Evolutionary conservation across 75 land plant genomes (phyloP).

Genomic region (Pinus tabuliformis): DNA sequence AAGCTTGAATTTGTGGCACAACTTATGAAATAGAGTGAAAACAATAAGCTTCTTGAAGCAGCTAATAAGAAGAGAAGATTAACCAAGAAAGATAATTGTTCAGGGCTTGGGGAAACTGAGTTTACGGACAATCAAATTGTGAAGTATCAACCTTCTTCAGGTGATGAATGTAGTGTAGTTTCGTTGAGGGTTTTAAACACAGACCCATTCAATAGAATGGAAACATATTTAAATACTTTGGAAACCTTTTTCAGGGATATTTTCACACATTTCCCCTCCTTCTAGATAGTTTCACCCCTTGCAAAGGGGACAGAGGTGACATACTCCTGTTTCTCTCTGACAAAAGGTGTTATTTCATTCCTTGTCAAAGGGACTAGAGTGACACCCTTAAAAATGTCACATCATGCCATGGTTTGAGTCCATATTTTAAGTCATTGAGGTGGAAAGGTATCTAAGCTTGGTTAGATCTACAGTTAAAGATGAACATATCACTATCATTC

Average conservation of each 20-base stretch:
- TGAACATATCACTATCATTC: too few relatives aligned
- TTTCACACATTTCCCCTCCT: too few relatives aligned
- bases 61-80: constrained; percentile 50
- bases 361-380: too few relatives aligned
- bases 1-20: constrained; percentile 45
- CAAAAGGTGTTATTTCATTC: too few relatives aligned
- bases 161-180: constrained; percentile 5
- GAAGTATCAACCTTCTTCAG: neutral
- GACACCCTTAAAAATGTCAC: too few relatives aligned
- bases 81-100: constrained; percentile 20
- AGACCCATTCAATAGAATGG: constrained; percentile 41
- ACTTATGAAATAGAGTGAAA: constrained; percentile 35
- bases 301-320: too few relatives aligned
- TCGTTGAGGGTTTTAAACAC: constrained; percentile 5
- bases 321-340: too few relatives aligned
- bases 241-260: constrained; percentile 37
- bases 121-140: constrained; percentile 9
- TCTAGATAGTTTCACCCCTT: too few relatives aligned
- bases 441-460: too few relatives aligned
- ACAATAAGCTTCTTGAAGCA: constrained; percentile 9
- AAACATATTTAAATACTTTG: constrained; percentile 38
- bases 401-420: too few relatives aligned
- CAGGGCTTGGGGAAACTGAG: constrained; percentile 15
- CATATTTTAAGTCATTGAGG: too few relatives aligned
- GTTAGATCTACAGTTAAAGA: too few relatives aligned